These are phyloP conservation scores for Cryphonectria japonica DNA, from an alignment of 2,329 filamentous ascomycete genomes.

Conservation along the genomic window DNA sequence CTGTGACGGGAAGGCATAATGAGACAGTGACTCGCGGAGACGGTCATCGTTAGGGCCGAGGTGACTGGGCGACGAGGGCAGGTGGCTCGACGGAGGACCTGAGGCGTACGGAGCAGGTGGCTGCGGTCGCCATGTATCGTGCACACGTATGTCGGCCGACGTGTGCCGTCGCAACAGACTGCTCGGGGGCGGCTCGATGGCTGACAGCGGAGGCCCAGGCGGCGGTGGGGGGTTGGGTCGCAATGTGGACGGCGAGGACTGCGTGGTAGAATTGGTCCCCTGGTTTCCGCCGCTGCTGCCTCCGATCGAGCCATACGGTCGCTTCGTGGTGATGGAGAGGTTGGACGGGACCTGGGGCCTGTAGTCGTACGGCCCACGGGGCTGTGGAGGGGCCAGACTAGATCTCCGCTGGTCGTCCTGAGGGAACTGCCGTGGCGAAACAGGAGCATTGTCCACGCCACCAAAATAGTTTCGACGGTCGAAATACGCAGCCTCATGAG, in stretches of 20 bases:
- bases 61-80: slow-evolving; percentile 60
- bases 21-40: slow-evolving; percentile 59
- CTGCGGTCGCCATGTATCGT: slow-evolving; percentile 69
- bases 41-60: slow-evolving; percentile 56
- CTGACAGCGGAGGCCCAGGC: slow-evolving; percentile 59
- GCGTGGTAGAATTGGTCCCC: slow-evolving; percentile 47
- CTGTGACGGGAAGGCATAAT: slow-evolving; percentile 55
- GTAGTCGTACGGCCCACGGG: slow-evolving; percentile 65
- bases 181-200: slow-evolving; percentile 64
- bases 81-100: slow-evolving; percentile 55
- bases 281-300: slow-evolving; percentile 50
- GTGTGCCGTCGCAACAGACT: slow-evolving; percentile 86
- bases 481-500: slow-evolving; percentile 68
- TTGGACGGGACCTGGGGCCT: slow-evolving; percentile 82
- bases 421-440: slow-evolving; percentile 85
- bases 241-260: slow-evolving; percentile 74
- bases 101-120: slow-evolving; percentile 69
- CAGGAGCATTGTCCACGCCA: slow-evolving; percentile 72
- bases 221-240: slow-evolving; percentile 68
- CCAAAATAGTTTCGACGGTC: slow-evolving; percentile 69
- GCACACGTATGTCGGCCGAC: slow-evolving; percentile 90
- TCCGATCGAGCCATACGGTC: slow-evolving; percentile 87
- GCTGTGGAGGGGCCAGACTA: slow-evolving; percentile 65
- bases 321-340: slow-evolving; percentile 73
- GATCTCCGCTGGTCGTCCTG: slow-evolving; percentile 80